Evolutionary conservation across 352 stramenopile species (phyloP).

Genomic region (Globisporangium rhizosaccharum): DNA sequence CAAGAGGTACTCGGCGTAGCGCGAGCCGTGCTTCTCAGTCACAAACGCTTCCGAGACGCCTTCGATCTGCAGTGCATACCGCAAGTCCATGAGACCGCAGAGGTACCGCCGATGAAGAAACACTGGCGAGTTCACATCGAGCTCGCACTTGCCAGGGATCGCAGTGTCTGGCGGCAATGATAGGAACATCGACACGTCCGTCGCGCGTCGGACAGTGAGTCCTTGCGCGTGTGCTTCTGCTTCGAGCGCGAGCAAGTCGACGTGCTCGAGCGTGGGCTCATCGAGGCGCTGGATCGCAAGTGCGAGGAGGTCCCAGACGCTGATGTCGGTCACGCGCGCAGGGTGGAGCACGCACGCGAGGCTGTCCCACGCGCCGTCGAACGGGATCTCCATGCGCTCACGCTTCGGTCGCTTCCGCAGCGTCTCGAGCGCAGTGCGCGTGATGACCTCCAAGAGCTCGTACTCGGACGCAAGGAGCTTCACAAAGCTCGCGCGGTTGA

Average conservation of each 20-base stretch:
- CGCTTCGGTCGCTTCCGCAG: constrained; percentile 49
- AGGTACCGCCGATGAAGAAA: constrained; percentile 94
- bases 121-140: constrained; percentile 86
- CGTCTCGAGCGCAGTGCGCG: constrained; percentile 66
- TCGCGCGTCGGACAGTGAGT: constrained; percentile 31
- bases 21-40: constrained; percentile 47
- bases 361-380: constrained; percentile 40
- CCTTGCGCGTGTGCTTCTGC: constrained; percentile 35
- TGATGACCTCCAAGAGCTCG: constrained; percentile 66
- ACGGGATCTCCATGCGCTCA: constrained; percentile 36
- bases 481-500: constrained; percentile 98
- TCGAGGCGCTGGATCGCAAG: constrained; percentile 48
- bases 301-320: constrained; percentile 67
- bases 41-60: constrained; percentile 92
- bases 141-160: constrained; percentile 50
- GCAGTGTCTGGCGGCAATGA: constrained; percentile 48
- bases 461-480: constrained; percentile 71
- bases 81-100: constrained; percentile 95
- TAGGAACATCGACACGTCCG: constrained; percentile 41
- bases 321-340: constrained; percentile 23
- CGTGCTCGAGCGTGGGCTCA: constrained; percentile 31
- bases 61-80: constrained; percentile 97
- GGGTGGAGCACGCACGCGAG: constrained; percentile 37
- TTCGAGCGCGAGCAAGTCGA: constrained; percentile 42
- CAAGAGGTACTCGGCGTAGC: constrained; percentile 57